Conservation (phyloP, 495 filamentous ascomycete genomes). For the Lasiosphaeriaceae sp. region DNA sequence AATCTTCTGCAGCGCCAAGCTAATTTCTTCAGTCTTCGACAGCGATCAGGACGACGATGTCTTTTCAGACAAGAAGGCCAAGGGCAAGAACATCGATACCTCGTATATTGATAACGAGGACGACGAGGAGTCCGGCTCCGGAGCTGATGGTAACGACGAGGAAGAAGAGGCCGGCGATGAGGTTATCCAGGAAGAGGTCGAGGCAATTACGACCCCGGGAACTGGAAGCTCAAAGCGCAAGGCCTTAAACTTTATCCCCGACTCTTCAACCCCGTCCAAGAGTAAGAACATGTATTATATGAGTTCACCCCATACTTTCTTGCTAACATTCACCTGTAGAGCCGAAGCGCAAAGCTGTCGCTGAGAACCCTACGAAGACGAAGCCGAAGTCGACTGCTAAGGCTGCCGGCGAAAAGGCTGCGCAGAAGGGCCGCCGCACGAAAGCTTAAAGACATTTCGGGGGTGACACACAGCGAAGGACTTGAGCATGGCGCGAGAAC, state of each 20-base stretch:
- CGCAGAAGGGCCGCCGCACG: slow-evolving; percentile 7
- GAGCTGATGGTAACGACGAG: not conserved
- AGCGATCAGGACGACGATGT: not conserved
- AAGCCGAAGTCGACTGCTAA: slow-evolving; percentile 1
- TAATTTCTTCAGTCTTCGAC: not conserved
- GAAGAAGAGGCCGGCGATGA: not conserved
- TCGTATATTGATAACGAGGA: not conserved
- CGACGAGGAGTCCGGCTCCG: not conserved
- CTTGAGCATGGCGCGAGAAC: slow-evolving; percentile 9
- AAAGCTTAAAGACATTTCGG: slow-evolving; percentile 8
- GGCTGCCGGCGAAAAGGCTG: slow-evolving; percentile 5
- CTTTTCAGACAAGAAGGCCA: not conserved
- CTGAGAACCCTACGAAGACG: slow-evolving; percentile 4
- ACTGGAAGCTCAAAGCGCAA: not conserved
- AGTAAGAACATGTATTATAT: slow-evolving; percentile 5
- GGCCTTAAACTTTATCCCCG: not conserved
- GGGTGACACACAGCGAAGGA: slow-evolving; percentile 7
- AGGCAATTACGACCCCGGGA: not conserved
- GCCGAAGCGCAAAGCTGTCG: slow-evolving; percentile 5
- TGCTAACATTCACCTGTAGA: slow-evolving; percentile 5
- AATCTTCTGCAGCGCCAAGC: not conserved
- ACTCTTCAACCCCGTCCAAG: slow-evolving; percentile 1
- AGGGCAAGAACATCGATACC: not conserved
- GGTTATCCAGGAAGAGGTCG: not conserved
- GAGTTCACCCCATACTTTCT: slow-evolving; percentile 1